Base-by-base conservation (phyloP, 768 basidiomycete species). In the Russula foetens region DNA sequence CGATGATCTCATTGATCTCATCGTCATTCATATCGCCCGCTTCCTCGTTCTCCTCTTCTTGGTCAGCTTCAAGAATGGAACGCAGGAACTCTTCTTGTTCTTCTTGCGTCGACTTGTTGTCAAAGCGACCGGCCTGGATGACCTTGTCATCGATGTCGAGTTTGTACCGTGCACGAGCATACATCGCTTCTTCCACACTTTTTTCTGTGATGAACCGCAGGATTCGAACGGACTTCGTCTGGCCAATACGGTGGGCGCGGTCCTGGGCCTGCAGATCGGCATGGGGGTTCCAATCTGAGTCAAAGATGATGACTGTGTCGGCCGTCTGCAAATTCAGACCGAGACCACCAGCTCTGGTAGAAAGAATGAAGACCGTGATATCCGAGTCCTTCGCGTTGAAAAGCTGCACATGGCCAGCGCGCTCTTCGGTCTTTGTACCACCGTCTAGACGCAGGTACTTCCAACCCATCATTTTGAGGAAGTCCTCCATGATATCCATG, bases 191-290 rank as follows among this genome's bases (percentile, higher is more conserved):
- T 75, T 98, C 97, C 24, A 99, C 93, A 64, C 94, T 96, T 77
- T 94, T 93, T 73, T 97, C 92, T 4, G 96, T 97, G 71, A 99
- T 95, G 73, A 99, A 91, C 63, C 96, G 86, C 65, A 98, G 79
- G 64, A 99, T 98, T 33, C 95, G 85, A 21, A 99, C 97, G 47
- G 94, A 90, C 74, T 95, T 96, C 60, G 97, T 99, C 71, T 99
- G 97, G 60, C 97, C 97, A 69, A 99, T 99, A 82, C 97, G 95
- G 81, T 99, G 96, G 12, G 92, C 92, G 80, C 95, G 92, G 84
- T 99, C 96, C 73, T 99, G 97, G 14, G 97, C 97, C 74, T 99
- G 97, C 63, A 98, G 76, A 86, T 99, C 96, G 53, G 97, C 96
- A 68, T 98, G 96, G 49, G 96, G 96, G 76, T 98, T 99, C 94